Percentiles rank a stretch among this genome's conserved stretches.
phyloP scores from a whole-genome alignment of 805 yeast species.

The Ogataea angusta region DNA sequence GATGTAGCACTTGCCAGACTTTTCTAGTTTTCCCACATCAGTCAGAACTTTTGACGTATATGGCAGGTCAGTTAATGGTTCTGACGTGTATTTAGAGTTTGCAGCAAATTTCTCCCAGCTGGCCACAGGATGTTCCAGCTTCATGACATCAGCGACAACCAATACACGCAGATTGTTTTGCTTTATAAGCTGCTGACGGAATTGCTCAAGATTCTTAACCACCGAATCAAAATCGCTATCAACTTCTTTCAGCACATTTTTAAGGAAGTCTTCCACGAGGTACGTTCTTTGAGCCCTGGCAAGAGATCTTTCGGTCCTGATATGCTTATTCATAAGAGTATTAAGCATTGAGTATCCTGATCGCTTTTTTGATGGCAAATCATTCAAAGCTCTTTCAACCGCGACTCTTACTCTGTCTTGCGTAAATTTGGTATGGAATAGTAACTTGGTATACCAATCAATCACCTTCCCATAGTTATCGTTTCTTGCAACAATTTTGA shows the following conservation, averaged over 20 bases:
- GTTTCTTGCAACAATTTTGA: conserved; percentile 58
- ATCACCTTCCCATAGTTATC: conserved; percentile 66
- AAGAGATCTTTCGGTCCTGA: conserved; percentile 56
- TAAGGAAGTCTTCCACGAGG: conserved; percentile 57
- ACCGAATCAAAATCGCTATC: conserved; percentile 53
- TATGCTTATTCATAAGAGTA: conserved; percentile 48
- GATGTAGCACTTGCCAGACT: conserved; percentile 55
- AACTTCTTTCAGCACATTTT: conserved; percentile 45
- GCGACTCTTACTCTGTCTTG: conserved; percentile 65
- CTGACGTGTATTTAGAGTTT: neutral
- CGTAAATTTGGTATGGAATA: conserved; percentile 69
- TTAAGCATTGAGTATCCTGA: conserved; percentile 61
- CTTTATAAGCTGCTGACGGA: conserved; percentile 51
- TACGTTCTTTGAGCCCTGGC: conserved; percentile 64
- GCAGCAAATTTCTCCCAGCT: conserved; percentile 47
- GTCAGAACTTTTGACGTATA: conserved; percentile 53
- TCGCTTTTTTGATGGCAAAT: conserved; percentile 61
- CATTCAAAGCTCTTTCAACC: conserved; percentile 56
- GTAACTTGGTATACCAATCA: conserved; percentile 67
- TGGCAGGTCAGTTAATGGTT: conserved; percentile 39
- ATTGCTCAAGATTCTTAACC: conserved; percentile 45
- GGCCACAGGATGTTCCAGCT: conserved; percentile 52
- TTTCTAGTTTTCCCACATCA: conserved; percentile 45
- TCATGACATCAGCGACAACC: conserved; percentile 64
- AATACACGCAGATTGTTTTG: conserved; percentile 62